Evolutionary conservation across 345 rosid species (phyloP), one percentile per base, ranked within the genome.

Genomic region (Isatis tinctoria): DNA sequence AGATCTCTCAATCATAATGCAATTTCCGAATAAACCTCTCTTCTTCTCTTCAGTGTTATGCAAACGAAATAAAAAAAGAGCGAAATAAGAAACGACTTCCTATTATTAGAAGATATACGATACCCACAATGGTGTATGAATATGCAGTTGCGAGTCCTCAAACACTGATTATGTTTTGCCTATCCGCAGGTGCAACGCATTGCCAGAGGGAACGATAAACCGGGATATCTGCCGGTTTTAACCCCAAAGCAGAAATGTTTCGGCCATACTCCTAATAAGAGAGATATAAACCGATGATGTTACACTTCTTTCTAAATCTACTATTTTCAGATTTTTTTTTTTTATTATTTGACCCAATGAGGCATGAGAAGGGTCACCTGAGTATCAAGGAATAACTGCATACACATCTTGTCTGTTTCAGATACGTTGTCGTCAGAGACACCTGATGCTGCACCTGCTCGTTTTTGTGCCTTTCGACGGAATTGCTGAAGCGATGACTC

Each of bases 331-430:
- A 28, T 3, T 8, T 28, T 5, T 16, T 16, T 26, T 49, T 3
- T 13, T 12, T 41, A 36, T 36, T 18, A 12, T 20, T 6, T 2
- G 39, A 33, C 76, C 61, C 69, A 39, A 24, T 16, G 6, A 57
- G 18, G 10, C 10, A 9, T 33, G 27, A 33, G 26, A 60, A 35
- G 8, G 32, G 69, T 53, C 74, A 89, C 99, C 99, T 96, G 98
- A 77, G 89, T 85, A 81, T 96, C 99, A 48, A 96, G 91, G 84
- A 96, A 96, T 71, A 92, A 75, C 67, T 96, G 99, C 97, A 87
- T 86, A 64, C 98, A 89, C 70, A 92, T 85, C 82, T 96, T 96
- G 83, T 92, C 98, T 8, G 94, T 85, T 70, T 87, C 92, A 0
- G 97, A 87, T 37, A 89, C 86, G 75, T 89, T 87, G 28, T 86